phyloP scores from a whole-genome alignment of 805 yeast species.

The Saccharomycopsis sp. region DNA sequence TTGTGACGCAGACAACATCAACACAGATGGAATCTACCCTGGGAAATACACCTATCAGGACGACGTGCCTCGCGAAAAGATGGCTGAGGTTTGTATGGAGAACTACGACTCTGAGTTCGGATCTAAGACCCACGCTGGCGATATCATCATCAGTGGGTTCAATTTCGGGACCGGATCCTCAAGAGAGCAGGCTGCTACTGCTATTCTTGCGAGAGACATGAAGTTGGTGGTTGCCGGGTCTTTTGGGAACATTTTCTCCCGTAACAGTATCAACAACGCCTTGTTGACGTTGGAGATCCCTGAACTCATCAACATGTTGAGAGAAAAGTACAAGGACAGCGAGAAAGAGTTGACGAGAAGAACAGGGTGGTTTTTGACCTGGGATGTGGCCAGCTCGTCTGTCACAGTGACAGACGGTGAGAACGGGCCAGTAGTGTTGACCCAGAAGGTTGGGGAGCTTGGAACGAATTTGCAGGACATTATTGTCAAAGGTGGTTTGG shows the following conservation, averaged over 20 bases:
- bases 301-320: conserved; percentile 65
- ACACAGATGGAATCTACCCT: conserved; percentile 98
- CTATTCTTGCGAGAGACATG: conserved; percentile 89
- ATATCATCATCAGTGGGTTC: conserved; percentile 85
- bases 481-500: conserved; percentile 94
- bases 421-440: conserved; percentile 50
- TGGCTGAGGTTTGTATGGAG: conserved; percentile 99
- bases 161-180: conserved; percentile 98
- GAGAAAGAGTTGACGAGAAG: conserved; percentile 78
- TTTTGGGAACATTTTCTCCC: conserved; percentile 91
- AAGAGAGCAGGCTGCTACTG: conserved; percentile 99
- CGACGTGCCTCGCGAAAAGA: conserved; percentile 86
- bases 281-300: conserved; percentile 91
- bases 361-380: conserved; percentile 86
- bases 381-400: conserved; percentile 86
- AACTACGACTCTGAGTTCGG: conserved; percentile 91
- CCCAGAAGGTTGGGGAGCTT: conserved; percentile 89
- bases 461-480: conserved; percentile 95
- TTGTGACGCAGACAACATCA: conserved; percentile 95
- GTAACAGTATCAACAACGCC: conserved; percentile 96
- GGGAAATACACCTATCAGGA: conserved; percentile 99
- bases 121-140: conserved; percentile 73
- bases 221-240: conserved; percentile 93
- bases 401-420: conserved; percentile 61
- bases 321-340: conserved; percentile 53